phyloP scores from a whole-genome alignment of 345 rosid species.

The Syzygium jambos region DNA sequence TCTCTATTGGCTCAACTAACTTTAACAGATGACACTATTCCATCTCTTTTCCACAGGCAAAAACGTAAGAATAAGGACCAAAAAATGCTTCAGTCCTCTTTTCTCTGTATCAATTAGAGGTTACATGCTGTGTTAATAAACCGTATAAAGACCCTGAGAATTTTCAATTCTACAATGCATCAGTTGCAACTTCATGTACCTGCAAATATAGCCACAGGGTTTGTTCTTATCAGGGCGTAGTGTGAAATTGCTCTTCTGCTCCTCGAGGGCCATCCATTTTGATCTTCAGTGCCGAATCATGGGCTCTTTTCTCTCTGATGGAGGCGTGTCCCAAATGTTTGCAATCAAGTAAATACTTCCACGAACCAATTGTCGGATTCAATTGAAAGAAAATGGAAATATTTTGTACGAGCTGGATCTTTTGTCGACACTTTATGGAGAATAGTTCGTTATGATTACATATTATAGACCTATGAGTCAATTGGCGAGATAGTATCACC shows the following conservation, averaged over 20 bases:
- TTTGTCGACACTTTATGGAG: not conserved
- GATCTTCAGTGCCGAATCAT: not conserved
- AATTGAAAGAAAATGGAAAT: not conserved
- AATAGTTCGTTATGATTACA: fast-evolving
- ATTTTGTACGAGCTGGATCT: not conserved
- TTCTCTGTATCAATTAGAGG: not conserved
- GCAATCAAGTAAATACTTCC: not conserved
- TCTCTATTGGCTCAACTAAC: not conserved
- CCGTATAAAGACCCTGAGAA: not conserved
- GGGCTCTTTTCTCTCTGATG: not conserved
- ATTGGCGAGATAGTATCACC: not conserved
- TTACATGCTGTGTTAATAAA: not conserved
- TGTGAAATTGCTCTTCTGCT: not conserved
- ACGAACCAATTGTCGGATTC: not conserved
- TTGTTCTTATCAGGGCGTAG: not conserved
- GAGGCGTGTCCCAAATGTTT: fast-evolving
- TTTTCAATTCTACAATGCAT: not conserved
- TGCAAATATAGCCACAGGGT: not conserved
- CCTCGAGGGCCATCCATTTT: not conserved
- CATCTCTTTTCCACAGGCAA: not conserved
- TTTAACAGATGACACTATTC: not conserved
- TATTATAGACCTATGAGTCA: not conserved
- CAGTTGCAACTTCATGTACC: not conserved
- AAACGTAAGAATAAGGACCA: not conserved
- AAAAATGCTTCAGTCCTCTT: not conserved